Conservation (phyloP, 2,329 filamentous ascomycete genomes). For the Calonectria leucothoes region DNA sequence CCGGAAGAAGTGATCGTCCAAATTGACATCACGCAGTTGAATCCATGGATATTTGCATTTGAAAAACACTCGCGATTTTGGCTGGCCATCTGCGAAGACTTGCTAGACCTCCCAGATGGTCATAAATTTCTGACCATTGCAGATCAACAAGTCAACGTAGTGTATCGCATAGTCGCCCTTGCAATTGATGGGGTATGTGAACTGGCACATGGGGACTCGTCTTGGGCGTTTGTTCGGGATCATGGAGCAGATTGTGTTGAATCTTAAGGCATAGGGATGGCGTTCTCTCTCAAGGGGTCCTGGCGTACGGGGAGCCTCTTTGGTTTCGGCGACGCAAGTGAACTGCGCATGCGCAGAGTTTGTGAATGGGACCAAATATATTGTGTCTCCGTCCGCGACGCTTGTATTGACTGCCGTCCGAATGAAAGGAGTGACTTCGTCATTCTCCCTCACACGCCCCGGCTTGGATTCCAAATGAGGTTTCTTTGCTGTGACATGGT, state of each 20-base stretch:
- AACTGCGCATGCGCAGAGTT: background rate
- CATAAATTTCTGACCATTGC: background rate
- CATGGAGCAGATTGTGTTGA: background rate
- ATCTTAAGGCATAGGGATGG: slow-evolving; percentile 1
- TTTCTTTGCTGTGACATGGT: background rate
- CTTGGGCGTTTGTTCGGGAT: background rate
- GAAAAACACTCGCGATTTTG: background rate
- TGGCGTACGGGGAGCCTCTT: background rate
- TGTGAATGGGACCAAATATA: background rate
- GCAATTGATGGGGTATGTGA: slow-evolving; percentile 1
- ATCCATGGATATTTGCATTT: background rate
- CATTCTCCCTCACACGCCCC: background rate
- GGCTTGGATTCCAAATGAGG: background rate
- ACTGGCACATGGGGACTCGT: background rate
- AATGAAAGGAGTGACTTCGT: no score
- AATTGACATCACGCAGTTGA: background rate
- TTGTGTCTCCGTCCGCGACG: background rate
- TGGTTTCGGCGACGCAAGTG: background rate
- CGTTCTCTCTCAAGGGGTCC: background rate
- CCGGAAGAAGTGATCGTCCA: background rate
- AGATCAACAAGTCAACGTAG: background rate
- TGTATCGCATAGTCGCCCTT: background rate
- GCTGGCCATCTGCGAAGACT: background rate
- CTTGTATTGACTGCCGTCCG: background rate
- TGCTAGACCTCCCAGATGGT: slow-evolving; percentile 14